Conservation (phyloP, 768 basidiomycete genomes). For the Pholiota molesta region DNA sequence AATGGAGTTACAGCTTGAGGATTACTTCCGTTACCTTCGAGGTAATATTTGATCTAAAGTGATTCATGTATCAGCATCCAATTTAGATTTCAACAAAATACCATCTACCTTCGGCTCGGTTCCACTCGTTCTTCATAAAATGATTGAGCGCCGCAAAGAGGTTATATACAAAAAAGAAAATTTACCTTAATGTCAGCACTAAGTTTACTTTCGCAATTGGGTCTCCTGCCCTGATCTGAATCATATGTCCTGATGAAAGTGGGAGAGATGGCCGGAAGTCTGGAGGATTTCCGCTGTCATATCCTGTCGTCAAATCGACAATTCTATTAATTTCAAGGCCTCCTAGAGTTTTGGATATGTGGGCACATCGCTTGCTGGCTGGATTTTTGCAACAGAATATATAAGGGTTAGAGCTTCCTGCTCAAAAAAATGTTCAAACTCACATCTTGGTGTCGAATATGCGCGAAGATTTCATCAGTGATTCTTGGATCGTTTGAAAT, state of each 20-base stretch:
- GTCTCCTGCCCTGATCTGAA: constrained; percentile 68
- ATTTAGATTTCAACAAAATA: background rate
- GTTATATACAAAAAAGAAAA: constrained; percentile 6
- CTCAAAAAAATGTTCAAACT: constrained; percentile 9
- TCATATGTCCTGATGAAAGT: constrained; percentile 83
- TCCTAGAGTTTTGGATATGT: constrained; percentile 67
- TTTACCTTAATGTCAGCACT: constrained; percentile 71
- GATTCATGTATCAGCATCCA: background rate
- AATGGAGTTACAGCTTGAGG: constrained; percentile 45
- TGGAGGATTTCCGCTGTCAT: constrained; percentile 77
- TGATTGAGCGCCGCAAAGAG: background rate
- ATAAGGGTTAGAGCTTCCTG: background rate
- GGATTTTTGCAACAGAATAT: background rate
- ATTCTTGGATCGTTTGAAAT: constrained; percentile 67
- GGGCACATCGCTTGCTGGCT: constrained; percentile 21
- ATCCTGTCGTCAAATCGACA: constrained; percentile 77
- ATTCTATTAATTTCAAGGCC: constrained; percentile 62
- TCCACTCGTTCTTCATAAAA: constrained; percentile 69
- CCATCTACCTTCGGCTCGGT: constrained; percentile 81
- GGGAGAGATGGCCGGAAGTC: constrained; percentile 63
- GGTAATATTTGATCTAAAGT: constrained; percentile 84
- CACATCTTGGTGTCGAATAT: constrained; percentile 61
- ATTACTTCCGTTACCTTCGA: constrained; percentile 75
- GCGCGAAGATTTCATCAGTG: constrained; percentile 69
- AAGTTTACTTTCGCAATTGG: constrained; percentile 47